phyloP scores from a whole-genome alignment of 192 early-diverging fungal species.

The Physocladia obscura region DNA sequence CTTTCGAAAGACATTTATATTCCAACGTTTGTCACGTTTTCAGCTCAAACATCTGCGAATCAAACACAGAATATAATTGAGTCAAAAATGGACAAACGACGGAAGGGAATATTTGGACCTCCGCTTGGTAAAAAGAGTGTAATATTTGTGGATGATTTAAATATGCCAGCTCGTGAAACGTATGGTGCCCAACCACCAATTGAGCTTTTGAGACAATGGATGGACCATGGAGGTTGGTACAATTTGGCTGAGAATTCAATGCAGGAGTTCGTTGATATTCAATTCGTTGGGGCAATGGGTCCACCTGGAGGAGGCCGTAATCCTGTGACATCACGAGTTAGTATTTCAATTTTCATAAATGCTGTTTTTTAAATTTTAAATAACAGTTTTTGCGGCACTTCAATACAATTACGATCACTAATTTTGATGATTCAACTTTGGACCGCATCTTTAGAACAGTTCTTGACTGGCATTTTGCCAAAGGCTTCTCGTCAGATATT shows the following conservation, averaged over 20 bases:
- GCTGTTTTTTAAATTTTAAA: slow-evolving; percentile 6
- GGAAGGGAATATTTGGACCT: slow-evolving; percentile 62
- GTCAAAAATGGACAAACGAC: slow-evolving; percentile 59
- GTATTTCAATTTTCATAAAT: too few relatives aligned
- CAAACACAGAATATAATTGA: slow-evolving; percentile 65
- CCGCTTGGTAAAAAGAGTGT: slow-evolving; percentile 54
- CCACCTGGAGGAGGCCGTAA: slow-evolving; percentile 61
- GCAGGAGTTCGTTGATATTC: slow-evolving; percentile 59
- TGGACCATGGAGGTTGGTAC: slow-evolving; percentile 67
- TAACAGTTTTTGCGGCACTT: slow-evolving; percentile 56
- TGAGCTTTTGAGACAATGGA: slow-evolving; percentile 61
- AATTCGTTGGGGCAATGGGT: slow-evolving; percentile 63
- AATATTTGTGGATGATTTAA: slow-evolving; percentile 64
- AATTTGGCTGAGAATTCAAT: slow-evolving; percentile 50
- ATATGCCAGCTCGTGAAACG: slow-evolving; percentile 60
- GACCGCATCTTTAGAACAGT: slow-evolving; percentile 55
- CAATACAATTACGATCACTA: slow-evolving; percentile 54
- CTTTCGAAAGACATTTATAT: slow-evolving; percentile 51
- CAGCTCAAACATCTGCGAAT: slow-evolving; percentile 59
- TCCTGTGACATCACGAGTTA: slow-evolving; percentile 52
- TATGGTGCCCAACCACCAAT: slow-evolving; percentile 68
- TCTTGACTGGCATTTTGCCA: slow-evolving; percentile 59
- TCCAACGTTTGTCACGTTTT: slow-evolving; percentile 58
- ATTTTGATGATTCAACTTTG: slow-evolving; percentile 57
- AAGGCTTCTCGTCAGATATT: slow-evolving; percentile 45